Evolutionary conservation across 2,329 filamentous ascomycete species (phyloP).

Genomic region (Chaetothyriales sp.): DNA sequence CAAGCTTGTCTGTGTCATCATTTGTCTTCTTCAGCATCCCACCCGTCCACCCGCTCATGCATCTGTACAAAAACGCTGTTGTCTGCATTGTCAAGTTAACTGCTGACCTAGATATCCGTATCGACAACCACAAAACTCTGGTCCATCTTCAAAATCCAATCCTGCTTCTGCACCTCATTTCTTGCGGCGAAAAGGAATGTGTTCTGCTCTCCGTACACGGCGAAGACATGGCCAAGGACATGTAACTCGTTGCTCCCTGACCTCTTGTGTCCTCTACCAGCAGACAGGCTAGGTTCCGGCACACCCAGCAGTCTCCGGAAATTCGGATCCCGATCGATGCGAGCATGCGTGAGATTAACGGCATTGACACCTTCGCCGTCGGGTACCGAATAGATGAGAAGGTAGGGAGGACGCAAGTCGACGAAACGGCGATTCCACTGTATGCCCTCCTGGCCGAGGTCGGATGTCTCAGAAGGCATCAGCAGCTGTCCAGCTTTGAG

Average conservation of each 20-base stretch:
- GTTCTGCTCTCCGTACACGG: slow-evolving; percentile 84
- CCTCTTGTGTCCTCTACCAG: slow-evolving; percentile 17
- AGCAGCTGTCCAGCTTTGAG: slow-evolving; percentile 81
- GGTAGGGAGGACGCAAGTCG: slow-evolving; percentile 76
- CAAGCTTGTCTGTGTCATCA: neutral
- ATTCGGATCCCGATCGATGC: slow-evolving; percentile 84
- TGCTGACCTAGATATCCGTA: neutral
- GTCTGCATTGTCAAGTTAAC: too few species aligned
- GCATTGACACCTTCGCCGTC: slow-evolving; percentile 83
- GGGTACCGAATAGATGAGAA: slow-evolving; percentile 72
- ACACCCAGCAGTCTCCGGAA: slow-evolving; percentile 58
- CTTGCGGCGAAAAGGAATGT: slow-evolving; percentile 87
- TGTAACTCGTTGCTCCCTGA: slow-evolving; percentile 20
- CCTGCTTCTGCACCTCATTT: slow-evolving; percentile 80
- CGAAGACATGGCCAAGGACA: slow-evolving; percentile 62
- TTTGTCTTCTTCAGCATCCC: neutral
- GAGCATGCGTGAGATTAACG: slow-evolving; percentile 73
- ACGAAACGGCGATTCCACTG: slow-evolving; percentile 88
- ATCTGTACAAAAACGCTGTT: neutral
- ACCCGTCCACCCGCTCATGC: neutral
- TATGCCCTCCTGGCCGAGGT: slow-evolving; percentile 34
- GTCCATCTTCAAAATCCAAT: slow-evolving; percentile 94
- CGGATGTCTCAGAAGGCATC: slow-evolving; percentile 57
- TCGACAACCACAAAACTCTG: slow-evolving; percentile 47
- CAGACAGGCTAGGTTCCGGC: slow-evolving; percentile 19